Evolutionary conservation across 805 yeast genomes (phyloP).

Genomic region (Candida germanica): DNA sequence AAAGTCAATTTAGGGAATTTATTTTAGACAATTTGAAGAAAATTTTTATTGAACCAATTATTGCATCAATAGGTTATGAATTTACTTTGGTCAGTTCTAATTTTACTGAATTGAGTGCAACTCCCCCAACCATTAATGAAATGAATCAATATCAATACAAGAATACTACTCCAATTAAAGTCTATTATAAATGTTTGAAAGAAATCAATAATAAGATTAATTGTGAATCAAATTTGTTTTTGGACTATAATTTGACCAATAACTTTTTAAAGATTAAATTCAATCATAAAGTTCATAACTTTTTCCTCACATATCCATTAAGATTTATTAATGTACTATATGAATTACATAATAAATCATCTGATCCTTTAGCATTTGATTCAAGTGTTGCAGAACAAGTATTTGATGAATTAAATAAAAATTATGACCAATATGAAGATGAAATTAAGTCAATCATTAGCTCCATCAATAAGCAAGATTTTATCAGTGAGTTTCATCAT

Average conservation of each 20-base stretch:
- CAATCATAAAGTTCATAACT: constrained; percentile 13
- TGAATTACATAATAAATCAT: constrained; percentile 6
- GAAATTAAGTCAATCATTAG: constrained; percentile 19
- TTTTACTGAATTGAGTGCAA: constrained; percentile 21
- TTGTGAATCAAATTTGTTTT: constrained; percentile 16
- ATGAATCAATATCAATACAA: constrained; percentile 14
- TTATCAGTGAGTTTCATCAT: constrained; percentile 28
- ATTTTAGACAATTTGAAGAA: constrained; percentile 32
- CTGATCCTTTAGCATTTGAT: constrained; percentile 6
- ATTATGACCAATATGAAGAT: constrained; percentile 14
- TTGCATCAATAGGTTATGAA: constrained; percentile 31
- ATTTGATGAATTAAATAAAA: constrained; percentile 20
- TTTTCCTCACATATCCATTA: constrained; percentile 12
- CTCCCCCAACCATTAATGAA: constrained; percentile 10
- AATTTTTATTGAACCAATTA: constrained; percentile 38
- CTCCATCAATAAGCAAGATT: constrained; percentile 21
- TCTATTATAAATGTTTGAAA: constrained; percentile 19
- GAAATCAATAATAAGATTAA: constrained; percentile 14
- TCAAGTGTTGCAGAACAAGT: constrained; percentile 14
- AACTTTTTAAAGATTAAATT: constrained; percentile 17
- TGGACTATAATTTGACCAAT: constrained; percentile 15
- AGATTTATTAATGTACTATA: constrained; percentile 17
- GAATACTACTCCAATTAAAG: constrained; percentile 21
- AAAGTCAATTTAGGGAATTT: constrained; percentile 33
- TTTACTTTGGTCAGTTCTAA: constrained; percentile 31